Conservation (phyloP, 768 basidiomycete genomes). For the Tulasnella calospora region DNA sequence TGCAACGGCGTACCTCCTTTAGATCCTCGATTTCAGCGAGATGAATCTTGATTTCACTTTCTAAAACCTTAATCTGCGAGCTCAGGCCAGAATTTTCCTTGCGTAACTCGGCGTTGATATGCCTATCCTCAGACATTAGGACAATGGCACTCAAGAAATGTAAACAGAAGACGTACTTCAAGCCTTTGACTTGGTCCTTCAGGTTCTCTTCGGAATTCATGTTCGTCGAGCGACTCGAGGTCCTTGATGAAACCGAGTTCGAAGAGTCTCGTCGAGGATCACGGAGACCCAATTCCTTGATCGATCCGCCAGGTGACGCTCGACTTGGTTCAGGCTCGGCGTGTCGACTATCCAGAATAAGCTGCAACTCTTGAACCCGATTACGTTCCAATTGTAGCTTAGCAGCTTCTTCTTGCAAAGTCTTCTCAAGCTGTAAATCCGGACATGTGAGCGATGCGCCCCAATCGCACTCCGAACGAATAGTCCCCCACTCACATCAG, state of each 20-base stretch:
- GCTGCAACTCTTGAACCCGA: slow-evolving; percentile 16
- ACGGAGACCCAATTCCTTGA: slow-evolving; percentile 2
- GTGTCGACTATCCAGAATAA: slow-evolving; percentile 4
- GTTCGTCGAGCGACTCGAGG: slow-evolving; percentile 14
- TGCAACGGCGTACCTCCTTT: slow-evolving; percentile 50
- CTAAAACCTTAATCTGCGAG: slow-evolving; percentile 65
- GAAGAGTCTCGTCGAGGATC: slow-evolving; percentile 25
- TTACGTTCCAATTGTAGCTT: slow-evolving; percentile 5
- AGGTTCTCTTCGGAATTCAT: slow-evolving; percentile 38
- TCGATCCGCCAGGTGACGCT: neutral
- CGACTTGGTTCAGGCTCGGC: neutral
- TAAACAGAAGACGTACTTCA: slow-evolving; percentile 54
- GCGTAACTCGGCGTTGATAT: slow-evolving; percentile 83
- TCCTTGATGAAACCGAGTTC: slow-evolving; percentile 18
- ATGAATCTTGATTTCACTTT: slow-evolving; percentile 70
- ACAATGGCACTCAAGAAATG: slow-evolving; percentile 19
- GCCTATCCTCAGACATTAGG: slow-evolving; percentile 41
- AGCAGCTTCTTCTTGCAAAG: slow-evolving; percentile 10
- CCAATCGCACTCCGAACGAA: neutral
- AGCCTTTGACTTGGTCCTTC: slow-evolving; percentile 69
- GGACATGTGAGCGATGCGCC: neutral
- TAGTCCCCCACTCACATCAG: neutral
- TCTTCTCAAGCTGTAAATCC: slow-evolving; percentile 13
- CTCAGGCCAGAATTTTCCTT: slow-evolving; percentile 63
- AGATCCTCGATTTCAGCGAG: slow-evolving; percentile 64